phyloP scores from a whole-genome alignment of 441 rosid genomes.

The Pelargonium cotyledonis region DNA sequence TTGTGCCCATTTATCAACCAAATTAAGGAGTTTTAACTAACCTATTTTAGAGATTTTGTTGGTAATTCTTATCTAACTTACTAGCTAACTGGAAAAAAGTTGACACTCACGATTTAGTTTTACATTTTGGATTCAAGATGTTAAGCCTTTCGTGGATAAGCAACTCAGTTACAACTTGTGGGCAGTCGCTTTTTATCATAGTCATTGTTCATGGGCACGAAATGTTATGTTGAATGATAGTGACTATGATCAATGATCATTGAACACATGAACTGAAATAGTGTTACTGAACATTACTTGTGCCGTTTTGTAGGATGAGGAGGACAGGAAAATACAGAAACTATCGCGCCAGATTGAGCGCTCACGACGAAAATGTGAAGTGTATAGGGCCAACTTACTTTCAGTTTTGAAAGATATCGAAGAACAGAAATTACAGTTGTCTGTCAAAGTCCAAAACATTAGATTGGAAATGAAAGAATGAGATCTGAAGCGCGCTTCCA shows the following conservation, averaged over 20 bases:
- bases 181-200: no score
- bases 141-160: no score
- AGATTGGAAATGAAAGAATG: slow-evolving; percentile 24
- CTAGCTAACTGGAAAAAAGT: no score
- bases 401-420: slow-evolving; percentile 22
- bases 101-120: no score
- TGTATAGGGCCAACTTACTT: slow-evolving; percentile 22
- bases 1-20: no score
- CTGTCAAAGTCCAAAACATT: slow-evolving; percentile 23
- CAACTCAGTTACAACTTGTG: no score
- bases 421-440: slow-evolving; percentile 23
- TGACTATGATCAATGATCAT: background rate
- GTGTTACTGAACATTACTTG: slow-evolving; percentile 8
- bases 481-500: background rate
- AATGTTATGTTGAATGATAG: background rate
- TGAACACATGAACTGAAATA: background rate
- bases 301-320: slow-evolving; percentile 17
- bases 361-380: slow-evolving; percentile 20
- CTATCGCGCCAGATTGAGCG: slow-evolving; percentile 19
- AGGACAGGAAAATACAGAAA: slow-evolving; percentile 21
- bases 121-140: no score
- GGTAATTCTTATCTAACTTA: no score
- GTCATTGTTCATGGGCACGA: no score
- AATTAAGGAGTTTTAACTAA: no score
- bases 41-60: no score